Evolutionary conservation across 257 asterid species (phyloP).

Genomic region (Solanum chaucha): DNA sequence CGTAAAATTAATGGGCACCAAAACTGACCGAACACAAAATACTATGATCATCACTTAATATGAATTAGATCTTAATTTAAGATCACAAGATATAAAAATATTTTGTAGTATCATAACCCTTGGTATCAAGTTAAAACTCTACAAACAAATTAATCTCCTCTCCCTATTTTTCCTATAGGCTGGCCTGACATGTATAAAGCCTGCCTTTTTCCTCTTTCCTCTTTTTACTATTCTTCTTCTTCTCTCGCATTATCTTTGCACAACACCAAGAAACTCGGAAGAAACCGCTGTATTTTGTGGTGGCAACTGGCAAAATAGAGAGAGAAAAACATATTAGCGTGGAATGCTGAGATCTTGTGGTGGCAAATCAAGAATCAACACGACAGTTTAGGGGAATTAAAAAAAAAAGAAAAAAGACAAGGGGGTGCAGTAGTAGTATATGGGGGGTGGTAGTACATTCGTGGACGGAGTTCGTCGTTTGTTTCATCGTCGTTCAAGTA

Average conservation of each 20-base stretch:
- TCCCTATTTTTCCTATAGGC: neutral
- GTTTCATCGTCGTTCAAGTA: slow-evolving; percentile 44
- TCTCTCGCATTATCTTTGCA: neutral
- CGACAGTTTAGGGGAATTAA: slow-evolving; percentile 15
- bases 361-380: slow-evolving; percentile 23
- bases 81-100: too few relatives aligned
- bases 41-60: too few relatives aligned
- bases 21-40: too few relatives aligned
- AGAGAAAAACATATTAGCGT: slow-evolving; percentile 6
- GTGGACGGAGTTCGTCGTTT: slow-evolving; percentile 87
- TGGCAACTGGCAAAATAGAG: neutral
- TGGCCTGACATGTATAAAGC: neutral
- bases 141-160: neutral
- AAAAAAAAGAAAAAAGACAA: slow-evolving; percentile 3
- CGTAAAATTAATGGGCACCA: too few relatives aligned
- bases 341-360: slow-evolving; percentile 30
- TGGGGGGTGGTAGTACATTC: slow-evolving; percentile 83
- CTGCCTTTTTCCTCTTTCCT: neutral
- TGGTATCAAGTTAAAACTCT: too few relatives aligned
- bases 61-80: too few relatives aligned
- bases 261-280: slow-evolving; percentile 9
- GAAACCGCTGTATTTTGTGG: neutral
- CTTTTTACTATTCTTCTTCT: neutral
- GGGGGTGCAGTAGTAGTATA: slow-evolving; percentile 15
- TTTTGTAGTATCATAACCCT: too few relatives aligned